Conservation (phyloP, 352 stramenopile genomes). For the Elongisporangium undulatum region DNA sequence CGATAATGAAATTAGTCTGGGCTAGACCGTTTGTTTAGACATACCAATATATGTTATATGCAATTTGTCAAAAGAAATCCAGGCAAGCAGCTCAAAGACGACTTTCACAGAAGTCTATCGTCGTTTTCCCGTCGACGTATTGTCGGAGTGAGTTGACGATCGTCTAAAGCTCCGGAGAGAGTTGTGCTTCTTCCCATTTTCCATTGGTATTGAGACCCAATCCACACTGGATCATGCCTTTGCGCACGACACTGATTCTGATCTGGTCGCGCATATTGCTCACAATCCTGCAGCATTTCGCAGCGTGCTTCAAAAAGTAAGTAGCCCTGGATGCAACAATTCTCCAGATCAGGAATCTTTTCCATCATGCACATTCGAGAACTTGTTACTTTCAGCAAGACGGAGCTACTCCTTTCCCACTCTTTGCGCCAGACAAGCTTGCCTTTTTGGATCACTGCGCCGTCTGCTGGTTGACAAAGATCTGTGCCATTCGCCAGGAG, state of each 20-base stretch:
- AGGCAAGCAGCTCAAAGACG: slow-evolving; percentile 1
- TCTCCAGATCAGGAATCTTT: too few species aligned
- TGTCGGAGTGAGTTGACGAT: slow-evolving; percentile 9
- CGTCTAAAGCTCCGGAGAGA: slow-evolving; percentile 8
- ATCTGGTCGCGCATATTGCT: slow-evolving; percentile 8
- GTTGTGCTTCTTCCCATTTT: slow-evolving; percentile 9
- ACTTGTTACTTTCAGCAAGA: too few species aligned
- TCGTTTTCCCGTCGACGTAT: slow-evolving; percentile 9
- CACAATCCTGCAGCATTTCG: slow-evolving; percentile 4
- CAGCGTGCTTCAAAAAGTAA: slow-evolving; percentile 8
- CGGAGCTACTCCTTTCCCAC: too few species aligned
- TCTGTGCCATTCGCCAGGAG: too few species aligned
- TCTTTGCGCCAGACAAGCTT: too few species aligned
- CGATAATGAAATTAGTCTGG: slow-evolving; percentile 1
- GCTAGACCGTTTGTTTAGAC: slow-evolving; percentile 7
- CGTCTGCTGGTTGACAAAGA: too few species aligned
- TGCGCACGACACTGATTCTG: slow-evolving; percentile 11
- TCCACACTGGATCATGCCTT: slow-evolving; percentile 16
- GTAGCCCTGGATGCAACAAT: too few species aligned
- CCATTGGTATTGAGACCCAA: slow-evolving; percentile 8
- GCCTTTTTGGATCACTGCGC: too few species aligned
- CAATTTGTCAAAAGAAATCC: background rate
- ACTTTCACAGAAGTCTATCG: slow-evolving; percentile 6
- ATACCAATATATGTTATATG: slow-evolving; percentile 5
- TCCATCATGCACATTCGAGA: too few species aligned